Percentiles rank a stretch among this genome's conserved stretches.
These are phyloP conservation scores for Calonectria honghensis DNA, from an alignment of 2,329 filamentous ascomycete species.

Conservation along the genomic window DNA sequence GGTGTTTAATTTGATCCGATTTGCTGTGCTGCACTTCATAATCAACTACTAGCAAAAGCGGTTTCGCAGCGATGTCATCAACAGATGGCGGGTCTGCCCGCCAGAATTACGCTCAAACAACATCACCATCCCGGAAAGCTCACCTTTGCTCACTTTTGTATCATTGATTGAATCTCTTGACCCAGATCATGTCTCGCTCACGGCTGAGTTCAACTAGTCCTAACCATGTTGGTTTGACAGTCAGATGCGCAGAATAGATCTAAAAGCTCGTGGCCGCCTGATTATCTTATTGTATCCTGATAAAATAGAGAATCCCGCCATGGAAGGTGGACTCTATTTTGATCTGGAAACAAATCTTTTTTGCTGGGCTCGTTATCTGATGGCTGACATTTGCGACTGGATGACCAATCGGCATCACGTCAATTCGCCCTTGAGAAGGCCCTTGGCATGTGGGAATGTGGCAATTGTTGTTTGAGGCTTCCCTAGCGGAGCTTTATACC, in stretches of 20 bases:
- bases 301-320: background rate
- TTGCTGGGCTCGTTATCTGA: background rate
- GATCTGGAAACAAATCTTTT: background rate
- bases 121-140: background rate
- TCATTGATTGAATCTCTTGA: background rate
- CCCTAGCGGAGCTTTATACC: background rate
- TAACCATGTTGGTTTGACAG: background rate
- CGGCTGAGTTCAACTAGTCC: background rate
- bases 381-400: background rate
- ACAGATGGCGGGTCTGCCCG: background rate
- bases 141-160: background rate
- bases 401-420: background rate
- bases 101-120: background rate
- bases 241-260: background rate
- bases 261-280: background rate
- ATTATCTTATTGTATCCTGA: background rate
- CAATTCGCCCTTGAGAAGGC: background rate
- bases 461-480: background rate
- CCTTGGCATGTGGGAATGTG: background rate
- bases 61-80: conserved; percentile 1
- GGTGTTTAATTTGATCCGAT: background rate
- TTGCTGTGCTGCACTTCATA: background rate
- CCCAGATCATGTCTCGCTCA: background rate
- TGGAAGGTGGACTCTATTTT: background rate
- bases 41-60: background rate